Conservation (phyloP, 2,329 filamentous ascomycete species). For the Stenocarpella maydis region DNA sequence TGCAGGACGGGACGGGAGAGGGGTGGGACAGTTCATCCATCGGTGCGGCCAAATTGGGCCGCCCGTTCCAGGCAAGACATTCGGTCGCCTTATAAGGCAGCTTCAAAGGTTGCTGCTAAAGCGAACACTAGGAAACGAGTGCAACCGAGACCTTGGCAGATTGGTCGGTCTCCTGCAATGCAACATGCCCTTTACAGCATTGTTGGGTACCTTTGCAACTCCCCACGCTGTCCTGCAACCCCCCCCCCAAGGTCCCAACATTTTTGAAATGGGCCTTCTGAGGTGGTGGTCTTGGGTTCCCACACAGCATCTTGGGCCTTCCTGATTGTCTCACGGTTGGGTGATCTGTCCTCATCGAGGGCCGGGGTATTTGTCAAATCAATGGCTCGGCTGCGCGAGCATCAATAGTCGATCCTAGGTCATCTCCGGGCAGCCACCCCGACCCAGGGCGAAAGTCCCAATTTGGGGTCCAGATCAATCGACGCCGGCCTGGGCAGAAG, state of each 20-base stretch:
- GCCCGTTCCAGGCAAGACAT: constrained; percentile 22
- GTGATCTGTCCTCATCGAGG: not conserved
- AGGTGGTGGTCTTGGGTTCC: not conserved
- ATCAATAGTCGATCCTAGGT: not conserved
- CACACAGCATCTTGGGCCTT: not conserved
- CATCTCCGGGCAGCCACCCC: constrained; percentile 2
- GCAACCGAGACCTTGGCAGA: constrained; percentile 7
- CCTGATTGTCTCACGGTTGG: not conserved
- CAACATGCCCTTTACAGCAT: not conserved
- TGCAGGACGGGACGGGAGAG: not conserved
- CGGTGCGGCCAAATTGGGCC: constrained; percentile 6
- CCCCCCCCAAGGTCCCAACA: too few relatives aligned
- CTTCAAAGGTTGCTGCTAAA: constrained; percentile 5
- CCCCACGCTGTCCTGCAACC: not conserved
- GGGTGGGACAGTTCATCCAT: constrained; percentile 3
- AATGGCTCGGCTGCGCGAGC: constrained; percentile 1
- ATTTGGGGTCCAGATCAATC: constrained; percentile 13
- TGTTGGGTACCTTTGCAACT: not conserved
- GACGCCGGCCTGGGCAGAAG: not conserved
- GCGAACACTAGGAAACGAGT: constrained; percentile 20
- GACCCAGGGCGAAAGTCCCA: not conserved
- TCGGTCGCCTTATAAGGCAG: constrained; percentile 31
- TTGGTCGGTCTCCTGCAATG: not conserved
- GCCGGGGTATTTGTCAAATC: not conserved
- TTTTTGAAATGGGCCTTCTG: not conserved